phyloP scores from a whole-genome alignment of 1,139 yeast genomes.

The Suhomyces atakaporum region DNA sequence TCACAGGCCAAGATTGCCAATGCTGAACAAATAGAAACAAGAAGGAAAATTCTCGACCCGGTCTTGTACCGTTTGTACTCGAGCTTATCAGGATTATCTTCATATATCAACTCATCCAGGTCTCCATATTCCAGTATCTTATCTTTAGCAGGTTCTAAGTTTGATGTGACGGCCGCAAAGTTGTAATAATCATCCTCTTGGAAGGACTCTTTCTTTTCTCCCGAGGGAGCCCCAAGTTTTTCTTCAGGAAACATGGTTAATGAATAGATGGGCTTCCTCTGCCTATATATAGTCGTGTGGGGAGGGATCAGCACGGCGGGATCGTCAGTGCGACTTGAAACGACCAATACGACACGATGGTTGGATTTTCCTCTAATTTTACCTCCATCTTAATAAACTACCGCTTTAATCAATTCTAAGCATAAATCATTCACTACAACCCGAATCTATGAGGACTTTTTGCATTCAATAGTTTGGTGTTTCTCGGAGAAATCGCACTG shows the following conservation, averaged over 20 bases:
- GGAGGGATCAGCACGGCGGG: not conserved
- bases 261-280: not conserved
- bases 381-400: no score
- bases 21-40: conserved; percentile 34
- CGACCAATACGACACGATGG: no score
- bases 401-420: no score
- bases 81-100: conserved; percentile 1
- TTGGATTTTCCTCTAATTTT: no score
- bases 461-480: no score
- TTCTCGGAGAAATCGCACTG: no score
- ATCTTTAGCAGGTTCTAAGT: not conserved
- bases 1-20: conserved; percentile 32
- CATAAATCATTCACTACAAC: no score
- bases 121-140: conserved; percentile 6
- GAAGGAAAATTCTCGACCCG: conserved; percentile 26
- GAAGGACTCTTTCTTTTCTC: conserved; percentile 4
- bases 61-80: conserved; percentile 8
- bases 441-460: no score
- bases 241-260: not conserved
- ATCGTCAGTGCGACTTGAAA: not conserved
- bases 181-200: conserved; percentile 16
- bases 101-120: conserved; percentile 6
- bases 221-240: not conserved
- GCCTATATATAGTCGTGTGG: conserved; percentile 3
- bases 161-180: conserved; percentile 13